Evolutionary conservation across 2,329 filamentous ascomycete genomes (phyloP).

Genomic region (Dactylellina parvicollis): DNA sequence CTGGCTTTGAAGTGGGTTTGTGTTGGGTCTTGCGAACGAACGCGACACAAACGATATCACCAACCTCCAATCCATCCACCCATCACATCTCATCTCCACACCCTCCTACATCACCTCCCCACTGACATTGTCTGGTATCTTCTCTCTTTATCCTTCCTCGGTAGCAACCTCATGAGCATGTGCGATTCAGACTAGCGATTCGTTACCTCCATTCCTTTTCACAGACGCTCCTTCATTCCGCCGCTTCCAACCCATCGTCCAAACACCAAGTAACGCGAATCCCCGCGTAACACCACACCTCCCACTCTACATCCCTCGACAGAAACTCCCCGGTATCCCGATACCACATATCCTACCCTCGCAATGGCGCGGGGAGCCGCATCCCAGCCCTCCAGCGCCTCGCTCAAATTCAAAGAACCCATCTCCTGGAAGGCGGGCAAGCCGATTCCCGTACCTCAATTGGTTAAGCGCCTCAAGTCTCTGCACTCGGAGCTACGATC

Average conservation of each 20-base stretch:
- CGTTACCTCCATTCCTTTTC: conserved; percentile 9
- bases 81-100: neutral
- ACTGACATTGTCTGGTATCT: conserved; percentile 15
- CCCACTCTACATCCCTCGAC: neutral
- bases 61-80: conserved; percentile 18
- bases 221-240: conserved; percentile 14
- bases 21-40: conserved; percentile 26
- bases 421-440: conserved; percentile 92
- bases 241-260: conserved; percentile 25
- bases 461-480: conserved; percentile 81
- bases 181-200: conserved; percentile 7
- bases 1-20: neutral
- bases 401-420: conserved; percentile 81
- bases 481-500: conserved; percentile 84
- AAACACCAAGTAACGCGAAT: conserved; percentile 44
- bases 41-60: conserved; percentile 28
- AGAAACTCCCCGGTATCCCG: neutral
- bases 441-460: conserved; percentile 82
- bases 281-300: conserved; percentile 45
- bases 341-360: neutral
- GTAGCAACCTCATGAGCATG: conserved; percentile 8
- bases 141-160: conserved; percentile 13
- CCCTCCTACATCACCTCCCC: conserved; percentile 48
- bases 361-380: conserved; percentile 52
- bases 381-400: conserved; percentile 49